Conservation (phyloP, 2,329 filamentous ascomycete species). For the Verticillium albo-atrum region DNA sequence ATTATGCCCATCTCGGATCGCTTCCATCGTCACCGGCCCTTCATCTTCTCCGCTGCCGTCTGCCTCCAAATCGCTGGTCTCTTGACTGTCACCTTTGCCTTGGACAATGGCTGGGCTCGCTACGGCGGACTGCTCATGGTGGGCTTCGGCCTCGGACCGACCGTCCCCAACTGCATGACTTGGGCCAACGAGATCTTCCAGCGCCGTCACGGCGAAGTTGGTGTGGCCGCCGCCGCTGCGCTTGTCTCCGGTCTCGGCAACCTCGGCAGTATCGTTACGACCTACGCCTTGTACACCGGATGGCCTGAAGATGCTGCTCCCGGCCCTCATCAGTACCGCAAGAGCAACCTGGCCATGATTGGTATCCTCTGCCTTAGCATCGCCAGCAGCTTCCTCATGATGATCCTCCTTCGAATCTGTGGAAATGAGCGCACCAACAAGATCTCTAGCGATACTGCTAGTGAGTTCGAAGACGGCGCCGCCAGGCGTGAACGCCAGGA, state of each 20-base stretch:
- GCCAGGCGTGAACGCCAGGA: slow-evolving; percentile 53
- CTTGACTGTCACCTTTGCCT: slow-evolving; percentile 72
- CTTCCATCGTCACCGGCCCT: slow-evolving; percentile 72
- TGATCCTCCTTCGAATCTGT: slow-evolving; percentile 55
- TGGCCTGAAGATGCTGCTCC: slow-evolving; percentile 73
- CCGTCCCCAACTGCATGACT: slow-evolving; percentile 89
- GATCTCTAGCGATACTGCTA: slow-evolving; percentile 33
- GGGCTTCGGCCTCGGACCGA: slow-evolving; percentile 85
- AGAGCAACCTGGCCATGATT: slow-evolving; percentile 85
- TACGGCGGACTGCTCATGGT: slow-evolving; percentile 89
- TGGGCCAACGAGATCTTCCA: slow-evolving; percentile 93
- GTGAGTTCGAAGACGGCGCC: slow-evolving; percentile 54
- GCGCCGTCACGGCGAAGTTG: slow-evolving; percentile 81
- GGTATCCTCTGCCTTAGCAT: slow-evolving; percentile 80
- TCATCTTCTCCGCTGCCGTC: slow-evolving; percentile 75
- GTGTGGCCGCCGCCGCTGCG: slow-evolving; percentile 80
- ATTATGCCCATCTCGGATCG: slow-evolving; percentile 83
- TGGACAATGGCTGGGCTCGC: slow-evolving; percentile 68
- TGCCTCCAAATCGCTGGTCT: slow-evolving; percentile 79
- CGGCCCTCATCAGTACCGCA: slow-evolving; percentile 68
- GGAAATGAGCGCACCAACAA: slow-evolving; percentile 49
- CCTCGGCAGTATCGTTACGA: slow-evolving; percentile 79
- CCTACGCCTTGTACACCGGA: slow-evolving; percentile 83
- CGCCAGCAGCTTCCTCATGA: slow-evolving; percentile 65
- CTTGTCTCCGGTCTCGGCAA: slow-evolving; percentile 86